A percentile compares a stretch with the other conserved stretches of the same genome.
Conservation (phyloP, 2,329 filamentous ascomycete genomes). For the Xylaria sp. region DNA sequence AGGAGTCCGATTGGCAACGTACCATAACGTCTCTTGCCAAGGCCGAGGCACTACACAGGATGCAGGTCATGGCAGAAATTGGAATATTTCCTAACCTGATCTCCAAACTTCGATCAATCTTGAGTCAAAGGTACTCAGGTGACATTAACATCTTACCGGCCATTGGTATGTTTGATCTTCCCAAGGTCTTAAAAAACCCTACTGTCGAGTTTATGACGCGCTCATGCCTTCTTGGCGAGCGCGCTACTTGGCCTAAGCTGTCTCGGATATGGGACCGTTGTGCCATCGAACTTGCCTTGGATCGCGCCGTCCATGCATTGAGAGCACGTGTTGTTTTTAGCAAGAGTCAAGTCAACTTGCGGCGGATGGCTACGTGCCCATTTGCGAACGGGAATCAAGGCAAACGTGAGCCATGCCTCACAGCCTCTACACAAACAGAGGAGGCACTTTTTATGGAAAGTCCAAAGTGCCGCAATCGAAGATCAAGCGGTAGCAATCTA, state of each 20-base stretch:
- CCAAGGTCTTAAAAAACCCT: constrained; percentile 83
- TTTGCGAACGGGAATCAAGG: constrained; percentile 41
- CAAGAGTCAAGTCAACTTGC: constrained; percentile 69
- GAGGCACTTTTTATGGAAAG: constrained; percentile 44
- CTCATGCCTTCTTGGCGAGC: constrained; percentile 79
- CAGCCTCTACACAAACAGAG: constrained; percentile 30
- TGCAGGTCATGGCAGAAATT: constrained; percentile 82
- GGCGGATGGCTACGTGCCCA: constrained; percentile 55
- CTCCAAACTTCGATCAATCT: constrained; percentile 80
- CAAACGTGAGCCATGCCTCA: constrained; percentile 37
- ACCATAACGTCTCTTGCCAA: constrained; percentile 78
- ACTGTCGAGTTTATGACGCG: constrained; percentile 86
- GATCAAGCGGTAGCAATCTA: constrained; percentile 62
- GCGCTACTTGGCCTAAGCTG: constrained; percentile 91
- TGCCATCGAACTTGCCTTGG: constrained; percentile 86
- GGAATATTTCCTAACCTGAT: constrained; percentile 82
- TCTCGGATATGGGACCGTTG: constrained; percentile 86
- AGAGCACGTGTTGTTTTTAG: constrained; percentile 76
- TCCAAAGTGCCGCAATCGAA: constrained; percentile 53
- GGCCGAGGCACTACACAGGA: constrained; percentile 80
- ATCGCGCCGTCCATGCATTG: constrained; percentile 75
- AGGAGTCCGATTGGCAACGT: constrained; percentile 68
- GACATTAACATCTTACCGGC: constrained; percentile 94
- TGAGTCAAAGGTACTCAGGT: constrained; percentile 91
- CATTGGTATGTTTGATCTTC: constrained; percentile 77